Evolutionary conservation across 2,329 filamentous ascomycete genomes (phyloP), one percentile per base, ranked within the genome.

Genomic region (Alternaria sp.): DNA sequence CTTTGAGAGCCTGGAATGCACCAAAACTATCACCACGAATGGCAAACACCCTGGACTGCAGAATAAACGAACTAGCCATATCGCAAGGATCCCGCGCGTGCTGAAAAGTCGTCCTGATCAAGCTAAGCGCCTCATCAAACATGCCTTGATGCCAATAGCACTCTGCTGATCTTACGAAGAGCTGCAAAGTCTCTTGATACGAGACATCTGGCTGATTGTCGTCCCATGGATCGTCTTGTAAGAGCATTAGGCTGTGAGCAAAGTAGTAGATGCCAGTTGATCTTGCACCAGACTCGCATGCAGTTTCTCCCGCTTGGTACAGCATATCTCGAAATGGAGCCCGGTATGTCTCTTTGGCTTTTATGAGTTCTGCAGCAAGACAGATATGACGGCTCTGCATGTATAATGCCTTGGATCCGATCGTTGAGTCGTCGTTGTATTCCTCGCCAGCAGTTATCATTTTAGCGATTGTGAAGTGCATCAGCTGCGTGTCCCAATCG

Each of bases 401-500:
- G 72, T 96, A 93, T 12, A 89, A 85, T 3, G 78, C 69, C 50
- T 81, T 82, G 5, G 79, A 80, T 3, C 78, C 74, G 25, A 75
- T 68, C 27, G 86, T 85, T 51, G 85, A 85, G 2, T 86, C 83
- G 61, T 93, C 89, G 8, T 70, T 62, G 25, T 85, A 79, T 8
- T 82, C 80, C 22, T 81, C 87, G 69, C 93, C 90, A 68, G 91
- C 91, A 76, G 94, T 87, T 66, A 97, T 87, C 0, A 90, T 90
- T 73, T 92, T 90, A 0, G 92, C 91, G 70, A 97, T 92, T 46
- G 93, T 88, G 70, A 94, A 97, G 78, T 97, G 93, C 94, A 97
- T 97, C 62, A 74, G 60, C 28, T 71, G 62, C 0, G 68, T 75
- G 41, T 78, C 68, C 72, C 72, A 78, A 69, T 91, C 91, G 20